Evolutionary conservation across 2,329 filamentous ascomycete species (phyloP).

Genomic region (Fusarium pseudoanthophilum): DNA sequence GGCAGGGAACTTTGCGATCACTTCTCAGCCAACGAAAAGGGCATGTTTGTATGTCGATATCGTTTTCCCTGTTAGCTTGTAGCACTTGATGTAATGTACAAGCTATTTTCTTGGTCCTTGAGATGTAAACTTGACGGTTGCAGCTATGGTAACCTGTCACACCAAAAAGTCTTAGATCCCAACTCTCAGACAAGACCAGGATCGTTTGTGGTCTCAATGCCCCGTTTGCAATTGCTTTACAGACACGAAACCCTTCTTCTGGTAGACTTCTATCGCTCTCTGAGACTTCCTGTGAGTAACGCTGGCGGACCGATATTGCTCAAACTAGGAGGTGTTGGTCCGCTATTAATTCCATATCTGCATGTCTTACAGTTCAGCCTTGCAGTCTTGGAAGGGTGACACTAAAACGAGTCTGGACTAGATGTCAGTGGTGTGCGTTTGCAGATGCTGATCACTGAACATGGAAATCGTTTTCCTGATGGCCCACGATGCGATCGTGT

Average conservation of each 20-base stretch:
- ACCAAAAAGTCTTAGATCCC: neutral
- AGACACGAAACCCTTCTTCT: conserved; percentile 11
- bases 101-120: neutral
- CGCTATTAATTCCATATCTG: neutral
- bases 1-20: conserved; percentile 9
- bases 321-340: conserved; percentile 17
- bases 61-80: neutral
- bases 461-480: neutral
- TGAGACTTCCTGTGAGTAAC: conserved; percentile 3
- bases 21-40: conserved; percentile 1
- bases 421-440: neutral
- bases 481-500: neutral
- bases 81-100: neutral
- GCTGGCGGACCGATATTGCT: neutral
- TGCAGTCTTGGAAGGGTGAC: conserved; percentile 3
- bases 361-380: conserved; percentile 16
- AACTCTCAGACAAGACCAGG: neutral
- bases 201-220: conserved; percentile 18
- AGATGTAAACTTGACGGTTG: neutral
- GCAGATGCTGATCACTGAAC: conserved; percentile 1
- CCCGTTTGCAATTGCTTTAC: conserved; percentile 21
- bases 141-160: neutral
- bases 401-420: neutral
- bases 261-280: conserved; percentile 29
- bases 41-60: neutral